phyloP scores from a whole-genome alignment of 352 stramenopile species.

The Aphanomyces euteiches region DNA sequence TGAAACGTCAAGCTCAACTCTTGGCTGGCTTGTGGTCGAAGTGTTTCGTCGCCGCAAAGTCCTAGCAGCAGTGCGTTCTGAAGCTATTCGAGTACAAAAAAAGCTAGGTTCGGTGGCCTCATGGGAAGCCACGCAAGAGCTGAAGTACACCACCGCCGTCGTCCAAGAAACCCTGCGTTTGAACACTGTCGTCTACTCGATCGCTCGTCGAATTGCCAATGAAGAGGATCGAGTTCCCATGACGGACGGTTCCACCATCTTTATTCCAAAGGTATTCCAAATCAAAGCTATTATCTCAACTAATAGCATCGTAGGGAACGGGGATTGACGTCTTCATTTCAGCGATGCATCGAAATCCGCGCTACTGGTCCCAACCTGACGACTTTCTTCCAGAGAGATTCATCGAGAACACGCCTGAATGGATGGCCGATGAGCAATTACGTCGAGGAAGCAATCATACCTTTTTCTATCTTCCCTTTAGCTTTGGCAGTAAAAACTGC shows the following conservation, averaged over 20 bases:
- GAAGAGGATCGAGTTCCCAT: conserved; percentile 18
- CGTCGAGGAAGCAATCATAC: conserved; percentile 26
- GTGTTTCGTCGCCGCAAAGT: neutral
- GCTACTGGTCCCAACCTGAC: conserved; percentile 45
- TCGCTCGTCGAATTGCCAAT: conserved; percentile 30
- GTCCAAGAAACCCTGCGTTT: conserved; percentile 46
- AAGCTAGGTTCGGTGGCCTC: conserved; percentile 34
- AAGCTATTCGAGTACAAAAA: conserved; percentile 36
- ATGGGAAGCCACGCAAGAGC: conserved; percentile 39
- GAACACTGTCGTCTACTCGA: conserved; percentile 39
- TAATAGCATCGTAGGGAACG: conserved; percentile 26
- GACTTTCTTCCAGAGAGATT: conserved; percentile 48
- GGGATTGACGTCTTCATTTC: conserved; percentile 36
- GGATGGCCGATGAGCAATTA: conserved; percentile 25
- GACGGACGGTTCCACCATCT: conserved; percentile 3
- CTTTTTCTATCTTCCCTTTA: conserved; percentile 50
- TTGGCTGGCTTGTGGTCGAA: conserved; percentile 5
- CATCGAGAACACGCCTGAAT: conserved; percentile 16
- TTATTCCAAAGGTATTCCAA: conserved; percentile 30
- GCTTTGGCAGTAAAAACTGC: conserved; percentile 40
- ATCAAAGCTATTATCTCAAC: neutral
- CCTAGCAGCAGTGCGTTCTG: conserved; percentile 10
- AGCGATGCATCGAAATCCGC: conserved; percentile 41
- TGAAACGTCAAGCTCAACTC: neutral
- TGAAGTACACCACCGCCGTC: conserved; percentile 45